Evolutionary conservation across 495 filamentous ascomycete species (phyloP).

Genomic region (Astrothelium macrocarpum): DNA sequence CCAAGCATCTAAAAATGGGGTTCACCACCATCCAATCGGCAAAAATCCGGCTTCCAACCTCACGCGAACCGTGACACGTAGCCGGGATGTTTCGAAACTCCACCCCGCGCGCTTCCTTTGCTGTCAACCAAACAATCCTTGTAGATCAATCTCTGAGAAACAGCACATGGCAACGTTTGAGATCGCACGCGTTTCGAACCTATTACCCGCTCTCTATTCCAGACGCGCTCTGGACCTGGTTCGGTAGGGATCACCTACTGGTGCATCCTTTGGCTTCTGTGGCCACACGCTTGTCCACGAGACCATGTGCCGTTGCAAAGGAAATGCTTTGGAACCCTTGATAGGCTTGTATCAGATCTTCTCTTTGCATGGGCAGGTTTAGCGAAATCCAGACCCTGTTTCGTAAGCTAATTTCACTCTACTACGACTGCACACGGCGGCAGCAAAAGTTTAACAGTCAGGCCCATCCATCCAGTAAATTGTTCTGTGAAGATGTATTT

Average conservation of each 20-base stretch:
- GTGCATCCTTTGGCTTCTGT: background rate
- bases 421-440: background rate
- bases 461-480: background rate
- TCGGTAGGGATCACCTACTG: background rate
- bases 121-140: background rate
- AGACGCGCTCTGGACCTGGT: background rate
- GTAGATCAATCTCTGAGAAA: background rate
- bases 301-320: background rate
- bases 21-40: conserved; percentile 3
- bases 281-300: background rate
- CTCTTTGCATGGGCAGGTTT: background rate
- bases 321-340: background rate
- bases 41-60: background rate
- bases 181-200: background rate
- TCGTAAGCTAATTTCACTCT: background rate
- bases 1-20: background rate
- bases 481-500: background rate
- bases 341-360: background rate
- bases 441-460: background rate
- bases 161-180: background rate
- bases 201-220: background rate
- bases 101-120: background rate
- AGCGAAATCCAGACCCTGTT: background rate
- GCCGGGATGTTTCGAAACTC: background rate
- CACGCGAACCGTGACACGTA: background rate